A percentile compares a stretch with the other conserved stretches of the same genome.
These are phyloP conservation scores for Waitea zeae DNA, from an alignment of 1,284 basidiomycete species.

Conservation along the genomic window DNA sequence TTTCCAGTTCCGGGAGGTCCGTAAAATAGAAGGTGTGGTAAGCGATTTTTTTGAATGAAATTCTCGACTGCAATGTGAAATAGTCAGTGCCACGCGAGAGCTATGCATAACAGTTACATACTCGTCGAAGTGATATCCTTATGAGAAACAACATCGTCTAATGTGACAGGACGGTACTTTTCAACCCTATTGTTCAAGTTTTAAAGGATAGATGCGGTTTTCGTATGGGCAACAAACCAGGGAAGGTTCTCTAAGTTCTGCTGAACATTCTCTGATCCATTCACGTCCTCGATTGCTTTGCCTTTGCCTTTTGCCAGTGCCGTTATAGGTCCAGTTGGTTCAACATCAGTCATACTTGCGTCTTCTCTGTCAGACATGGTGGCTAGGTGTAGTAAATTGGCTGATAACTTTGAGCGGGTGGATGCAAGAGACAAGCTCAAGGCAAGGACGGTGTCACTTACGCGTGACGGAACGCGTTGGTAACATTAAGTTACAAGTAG, in stretches of 20 bases:
- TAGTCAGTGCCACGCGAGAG: slow-evolving; percentile 4
- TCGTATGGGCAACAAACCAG: slow-evolving; percentile 29
- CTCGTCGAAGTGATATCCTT: slow-evolving; percentile 87
- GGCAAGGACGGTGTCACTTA: no score
- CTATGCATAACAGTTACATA: slow-evolving; percentile 21
- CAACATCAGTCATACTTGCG: no score
- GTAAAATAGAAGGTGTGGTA: slow-evolving; percentile 95
- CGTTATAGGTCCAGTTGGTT: no score
- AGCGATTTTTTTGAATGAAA: slow-evolving; percentile 88
- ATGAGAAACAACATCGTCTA: slow-evolving; percentile 90
- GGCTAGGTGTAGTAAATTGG: no score
- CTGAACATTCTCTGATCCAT: no score
- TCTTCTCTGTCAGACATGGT: no score
- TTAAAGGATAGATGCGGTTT: slow-evolving; percentile 1
- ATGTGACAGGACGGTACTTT: slow-evolving; percentile 78
- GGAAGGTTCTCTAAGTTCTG: slow-evolving; percentile 49
- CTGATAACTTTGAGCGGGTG: no score
- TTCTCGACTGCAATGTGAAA: slow-evolving; percentile 58
- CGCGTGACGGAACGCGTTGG: no score
- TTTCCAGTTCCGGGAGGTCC: slow-evolving; percentile 97
- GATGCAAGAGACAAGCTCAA: no score
- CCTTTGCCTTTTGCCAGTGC: slow-evolving; percentile 62
- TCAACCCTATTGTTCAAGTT: slow-evolving; percentile 56
- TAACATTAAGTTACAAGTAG: no score
- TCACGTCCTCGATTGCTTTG: slow-evolving; percentile 29